Percentiles rank a stretch among this genome's conserved stretches.
phyloP scores from a whole-genome alignment of 495 filamentous ascomycete species.

The Hypoxylon lenormandii region DNA sequence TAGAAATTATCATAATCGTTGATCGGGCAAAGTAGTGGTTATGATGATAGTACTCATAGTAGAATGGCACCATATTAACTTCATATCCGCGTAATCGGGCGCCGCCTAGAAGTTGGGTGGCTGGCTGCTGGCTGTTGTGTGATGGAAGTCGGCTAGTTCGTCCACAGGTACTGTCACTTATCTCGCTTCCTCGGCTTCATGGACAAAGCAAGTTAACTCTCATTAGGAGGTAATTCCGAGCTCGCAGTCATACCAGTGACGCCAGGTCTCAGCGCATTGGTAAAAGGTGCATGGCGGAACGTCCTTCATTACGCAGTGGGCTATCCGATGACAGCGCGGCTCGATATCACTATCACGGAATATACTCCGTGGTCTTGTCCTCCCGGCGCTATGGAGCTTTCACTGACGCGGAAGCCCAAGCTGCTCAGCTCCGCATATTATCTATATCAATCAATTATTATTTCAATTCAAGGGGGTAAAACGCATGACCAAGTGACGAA shows the following conservation, averaged over 20 bases:
- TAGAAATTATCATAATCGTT: conserved; percentile 19
- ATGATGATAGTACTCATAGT: conserved; percentile 27
- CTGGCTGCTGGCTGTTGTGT: conserved; percentile 60
- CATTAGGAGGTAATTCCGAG: conserved; percentile 8
- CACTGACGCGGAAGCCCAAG: conserved; percentile 63
- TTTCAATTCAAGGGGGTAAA: conserved; percentile 55
- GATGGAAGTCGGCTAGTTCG: conserved; percentile 62
- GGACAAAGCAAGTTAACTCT: conserved; percentile 11
- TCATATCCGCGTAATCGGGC: conserved; percentile 53
- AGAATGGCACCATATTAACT: conserved; percentile 49
- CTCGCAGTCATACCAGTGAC: conserved; percentile 1
- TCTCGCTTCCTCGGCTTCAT: conserved; percentile 17
- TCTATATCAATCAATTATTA: conserved; percentile 61
- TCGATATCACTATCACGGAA: conserved; percentile 59
- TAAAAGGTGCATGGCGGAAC: conserved; percentile 68
- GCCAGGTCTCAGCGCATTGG: conserved; percentile 52
- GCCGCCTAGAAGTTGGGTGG: conserved; percentile 54
- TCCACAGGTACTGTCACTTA: conserved; percentile 26
- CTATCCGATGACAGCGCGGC: conserved; percentile 49
- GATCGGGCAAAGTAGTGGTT: conserved; percentile 19
- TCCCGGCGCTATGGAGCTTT: conserved; percentile 65
- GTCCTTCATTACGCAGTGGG: conserved; percentile 65
- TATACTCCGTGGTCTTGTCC: conserved; percentile 66
- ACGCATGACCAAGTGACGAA: conserved; percentile 9
- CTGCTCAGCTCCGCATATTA: conserved; percentile 65